Base-by-base conservation (phyloP, 2,329 filamentous ascomycete species). In the Bipolaris cookei region DNA sequence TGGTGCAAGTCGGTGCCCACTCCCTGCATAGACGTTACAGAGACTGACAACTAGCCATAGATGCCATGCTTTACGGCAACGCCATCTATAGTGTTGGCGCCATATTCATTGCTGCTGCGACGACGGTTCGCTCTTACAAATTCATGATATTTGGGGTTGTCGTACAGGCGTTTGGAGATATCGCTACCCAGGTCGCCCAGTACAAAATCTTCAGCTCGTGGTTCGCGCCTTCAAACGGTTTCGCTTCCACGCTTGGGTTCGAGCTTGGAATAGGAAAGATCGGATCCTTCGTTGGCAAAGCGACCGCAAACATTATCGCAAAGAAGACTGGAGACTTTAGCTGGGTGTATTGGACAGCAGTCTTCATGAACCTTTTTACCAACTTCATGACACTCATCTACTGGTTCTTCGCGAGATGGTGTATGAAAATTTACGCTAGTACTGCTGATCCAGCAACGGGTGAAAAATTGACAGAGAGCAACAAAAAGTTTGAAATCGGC, bases 181-280 rank as follows among this genome's bases (percentile, higher is more conserved):
- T 87, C 18, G 83, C 86, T 0, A 88, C 86, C 0, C 85, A 88
- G 62, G 80, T 87, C 28, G 86, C 86, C 0, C 85, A 88, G 67
- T 88, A 88, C 69, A 86, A 87, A 58, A 82, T 88, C 59, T 88
- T 88, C 63, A 86, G 84, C 0, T 86, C 84, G 0, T 88, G 86
- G 86, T 88, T 88, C 59, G 79, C 85, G 0, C 86, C 86, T 0
- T 84, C 79, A 6, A 81, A 84, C 54, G 86, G 86, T 1, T 88
- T 88, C 65, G 86, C 85, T 0, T 85, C 84, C 0, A 88, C 85
- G 0, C 77, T 88, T 0, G 86, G 81, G 0, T 82, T 88, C 3
- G 86, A 88, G 67, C 77, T 88, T 0, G 84, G 81, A 0, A 81
- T 88, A 50, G 84, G 84, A 16, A 88, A 87, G 68, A 82, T 88